phyloP scores from a whole-genome alignment of 1,284 basidiomycete species.

The Ustilago xerochloae region DNA sequence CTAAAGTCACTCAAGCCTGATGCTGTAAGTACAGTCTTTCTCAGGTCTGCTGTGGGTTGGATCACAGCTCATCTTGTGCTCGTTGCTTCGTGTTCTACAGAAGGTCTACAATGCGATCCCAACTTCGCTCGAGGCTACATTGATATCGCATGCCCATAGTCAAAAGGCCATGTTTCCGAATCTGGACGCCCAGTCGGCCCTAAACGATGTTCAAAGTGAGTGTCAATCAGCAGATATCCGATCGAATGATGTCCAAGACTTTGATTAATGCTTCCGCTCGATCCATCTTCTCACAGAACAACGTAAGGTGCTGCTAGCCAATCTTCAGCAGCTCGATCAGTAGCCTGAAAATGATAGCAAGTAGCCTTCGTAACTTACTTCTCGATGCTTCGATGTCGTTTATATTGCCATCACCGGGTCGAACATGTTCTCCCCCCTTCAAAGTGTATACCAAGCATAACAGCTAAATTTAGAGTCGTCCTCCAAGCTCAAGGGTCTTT shows the following conservation, averaged over 20 bases:
- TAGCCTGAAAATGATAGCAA: background rate
- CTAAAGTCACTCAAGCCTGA: slow-evolving; percentile 26
- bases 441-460: too few relatives aligned
- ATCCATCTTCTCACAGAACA: slow-evolving; percentile 15
- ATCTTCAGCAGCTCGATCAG: slow-evolving; percentile 15
- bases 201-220: slow-evolving; percentile 36
- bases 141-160: slow-evolving; percentile 34
- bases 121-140: slow-evolving; percentile 14
- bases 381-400: background rate
- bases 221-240: background rate
- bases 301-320: slow-evolving; percentile 21
- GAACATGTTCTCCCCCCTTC: too few relatives aligned
- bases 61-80: too few relatives aligned
- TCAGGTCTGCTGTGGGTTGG: too few relatives aligned
- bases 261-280: too few relatives aligned
- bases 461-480: too few relatives aligned
- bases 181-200: slow-evolving; percentile 23
- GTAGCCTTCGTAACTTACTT: background rate
- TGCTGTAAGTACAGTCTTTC: slow-evolving; percentile 37
- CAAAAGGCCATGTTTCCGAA: slow-evolving; percentile 34
- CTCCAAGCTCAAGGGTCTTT: background rate
- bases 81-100: background rate
- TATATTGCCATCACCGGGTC: too few relatives aligned
- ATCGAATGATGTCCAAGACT: background rate
- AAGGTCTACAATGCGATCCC: slow-evolving; percentile 40